phyloP scores from a whole-genome alignment of 2,329 filamentous ascomycete species.

The Penicillium occitanis region DNA sequence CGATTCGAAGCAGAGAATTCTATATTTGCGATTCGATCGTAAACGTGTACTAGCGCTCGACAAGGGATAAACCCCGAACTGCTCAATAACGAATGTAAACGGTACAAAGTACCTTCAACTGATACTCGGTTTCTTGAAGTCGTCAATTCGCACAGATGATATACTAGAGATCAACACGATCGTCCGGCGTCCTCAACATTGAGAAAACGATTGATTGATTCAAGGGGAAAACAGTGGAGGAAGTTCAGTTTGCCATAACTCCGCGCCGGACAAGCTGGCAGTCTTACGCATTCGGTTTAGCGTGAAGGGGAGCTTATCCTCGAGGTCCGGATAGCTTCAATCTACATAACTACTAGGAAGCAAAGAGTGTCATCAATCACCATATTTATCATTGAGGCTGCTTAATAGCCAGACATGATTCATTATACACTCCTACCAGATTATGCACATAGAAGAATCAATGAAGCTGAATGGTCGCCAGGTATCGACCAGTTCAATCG shows the following conservation, averaged over 20 bases:
- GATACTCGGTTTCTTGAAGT: background rate
- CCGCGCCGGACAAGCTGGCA: slow-evolving; percentile 6
- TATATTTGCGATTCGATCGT: background rate
- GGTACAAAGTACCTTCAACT: slow-evolving; percentile 52
- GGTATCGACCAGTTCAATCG: background rate
- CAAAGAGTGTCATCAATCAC: background rate
- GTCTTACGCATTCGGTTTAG: background rate
- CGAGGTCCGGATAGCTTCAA: background rate
- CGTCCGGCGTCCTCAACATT: background rate
- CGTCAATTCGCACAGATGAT: slow-evolving; percentile 3
- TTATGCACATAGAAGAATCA: slow-evolving; percentile 16
- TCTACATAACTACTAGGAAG: background rate
- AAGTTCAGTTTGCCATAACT: background rate
- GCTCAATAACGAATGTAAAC: slow-evolving; percentile 53
- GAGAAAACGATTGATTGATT: background rate
- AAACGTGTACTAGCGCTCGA: background rate
- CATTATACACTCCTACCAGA: slow-evolving; percentile 9
- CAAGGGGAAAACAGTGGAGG: background rate
- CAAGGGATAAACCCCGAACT: background rate
- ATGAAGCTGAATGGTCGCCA: background rate
- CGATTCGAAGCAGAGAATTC: background rate
- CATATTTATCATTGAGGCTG: background rate
- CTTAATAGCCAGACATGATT: background rate
- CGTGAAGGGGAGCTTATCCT: background rate
- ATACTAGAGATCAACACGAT: slow-evolving; percentile 7